Conservation (phyloP, 441 rosid genomes). For the Croton laevigatus region DNA sequence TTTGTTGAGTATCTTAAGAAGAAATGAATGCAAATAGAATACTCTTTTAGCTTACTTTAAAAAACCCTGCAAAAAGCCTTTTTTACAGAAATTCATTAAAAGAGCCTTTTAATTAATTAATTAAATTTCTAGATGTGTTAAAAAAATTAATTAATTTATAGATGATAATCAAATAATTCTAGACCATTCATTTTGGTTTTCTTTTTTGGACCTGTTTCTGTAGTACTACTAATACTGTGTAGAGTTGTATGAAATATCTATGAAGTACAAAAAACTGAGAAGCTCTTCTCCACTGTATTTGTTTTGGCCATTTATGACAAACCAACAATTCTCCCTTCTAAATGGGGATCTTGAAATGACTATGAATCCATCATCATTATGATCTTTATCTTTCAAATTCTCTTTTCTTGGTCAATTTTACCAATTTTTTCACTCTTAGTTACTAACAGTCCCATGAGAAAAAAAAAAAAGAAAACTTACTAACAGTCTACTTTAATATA, state of each 20-base stretch:
- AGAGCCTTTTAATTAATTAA: constrained; percentile 28
- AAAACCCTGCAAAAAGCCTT: constrained; percentile 29
- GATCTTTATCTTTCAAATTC: constrained; percentile 1
- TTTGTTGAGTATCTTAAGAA: constrained; percentile 32
- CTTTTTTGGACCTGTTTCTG: constrained; percentile 1
- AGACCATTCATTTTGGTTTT: constrained; percentile 26
- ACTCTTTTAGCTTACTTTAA: constrained; percentile 26
- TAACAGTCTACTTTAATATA: too few species aligned
- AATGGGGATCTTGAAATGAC: constrained; percentile 23
- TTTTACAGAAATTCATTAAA: constrained; percentile 43
- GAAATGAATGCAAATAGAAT: constrained; percentile 44
- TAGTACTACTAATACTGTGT: constrained; percentile 11
- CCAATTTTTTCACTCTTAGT: not conserved
- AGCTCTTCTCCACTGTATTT: constrained; percentile 31
- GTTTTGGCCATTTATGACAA: constrained; percentile 42
- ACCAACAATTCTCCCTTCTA: constrained; percentile 31
- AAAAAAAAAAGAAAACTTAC: too few species aligned
- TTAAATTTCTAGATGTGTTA: too few species aligned
- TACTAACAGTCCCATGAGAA: not conserved
- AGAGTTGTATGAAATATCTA: constrained; percentile 19
- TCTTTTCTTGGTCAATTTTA: not conserved
- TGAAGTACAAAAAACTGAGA: constrained; percentile 29
- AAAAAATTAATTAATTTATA: too few species aligned
- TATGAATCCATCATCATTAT: constrained; percentile 17
- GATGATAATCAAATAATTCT: not conserved